phyloP scores from a whole-genome alignment of 73 alveolate species.

The Tetrahymena thermophila region DNA sequence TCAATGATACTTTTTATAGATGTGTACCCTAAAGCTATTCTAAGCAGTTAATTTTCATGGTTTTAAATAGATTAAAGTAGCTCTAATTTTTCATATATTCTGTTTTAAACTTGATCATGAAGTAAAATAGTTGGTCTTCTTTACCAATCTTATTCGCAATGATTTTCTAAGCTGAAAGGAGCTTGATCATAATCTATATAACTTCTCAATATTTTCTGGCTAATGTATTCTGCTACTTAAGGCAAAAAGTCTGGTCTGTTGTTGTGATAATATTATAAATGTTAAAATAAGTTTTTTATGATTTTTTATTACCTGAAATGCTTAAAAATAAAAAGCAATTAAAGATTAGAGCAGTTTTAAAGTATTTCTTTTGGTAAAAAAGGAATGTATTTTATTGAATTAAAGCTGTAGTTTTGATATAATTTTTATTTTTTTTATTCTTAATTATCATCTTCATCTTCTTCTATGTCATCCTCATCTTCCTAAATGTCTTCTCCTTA shows the following conservation, averaged over 20 bases:
- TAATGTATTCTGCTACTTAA: background rate
- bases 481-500: background rate
- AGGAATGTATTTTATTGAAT: background rate
- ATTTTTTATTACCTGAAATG: background rate
- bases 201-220: background rate
- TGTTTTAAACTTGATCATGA: background rate
- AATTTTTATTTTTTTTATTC: background rate
- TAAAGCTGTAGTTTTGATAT: background rate
- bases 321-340: background rate
- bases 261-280: background rate
- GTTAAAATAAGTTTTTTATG: background rate
- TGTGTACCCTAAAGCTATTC: background rate
- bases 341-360: background rate
- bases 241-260: background rate
- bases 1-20: background rate
- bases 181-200: background rate
- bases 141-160: background rate
- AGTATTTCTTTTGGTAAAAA: background rate
- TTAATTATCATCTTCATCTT: background rate
- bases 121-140: background rate
- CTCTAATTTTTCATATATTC: background rate
- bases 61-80: background rate
- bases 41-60: background rate
- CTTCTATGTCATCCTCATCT: background rate
- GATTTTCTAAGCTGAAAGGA: background rate